Base-by-base conservation (phyloP, 2,329 filamentous ascomycete species). In the Orbilia javanica region DNA sequence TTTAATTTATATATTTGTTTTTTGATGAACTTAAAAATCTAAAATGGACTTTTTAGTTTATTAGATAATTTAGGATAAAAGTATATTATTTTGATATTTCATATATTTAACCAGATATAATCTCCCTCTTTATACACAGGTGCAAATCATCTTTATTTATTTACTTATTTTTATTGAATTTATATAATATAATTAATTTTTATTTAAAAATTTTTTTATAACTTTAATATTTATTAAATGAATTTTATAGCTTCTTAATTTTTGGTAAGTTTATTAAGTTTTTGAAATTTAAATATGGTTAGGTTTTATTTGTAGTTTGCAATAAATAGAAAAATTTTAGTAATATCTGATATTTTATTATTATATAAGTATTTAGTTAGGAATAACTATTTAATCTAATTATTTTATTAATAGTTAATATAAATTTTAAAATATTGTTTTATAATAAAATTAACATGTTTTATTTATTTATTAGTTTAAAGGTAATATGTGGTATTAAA, bases 401-500 rank as follows among this genome's bases (percentile, higher is more conserved):
- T 10, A 36, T 34, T 10, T 34, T 39, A 20, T 57, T 39, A 57
- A 57, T 57, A 34, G 36, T 57, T 57, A 57, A 34, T 36, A 36
- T 57, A 52, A 27, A 15, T 36, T 34, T 20, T 57, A 57, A 57
- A 27, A 57, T 57, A 57, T 20, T 34, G 11, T 57, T 34, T 20
- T 34, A 57, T 10, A 10, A 34, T 57, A 57, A 34, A 57, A 57
- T 57, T 57, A 36, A 57, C 20, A 36, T 36, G 25, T 34, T 57
- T 36, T 10, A 27, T 57, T 57, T 57, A 36, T 18, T 20, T 34
- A 36, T 34, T 36, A 36, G 13, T 57, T 20, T 57, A 36, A 57
- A 20, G 22, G 13, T 57, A 57, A 34, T 34, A 57, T 20, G 15
- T 27, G 20, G 22, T 57, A 57, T 10, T 57, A 57, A 39, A 36